phyloP scores from a whole-genome alignment of 306 rosid genomes.

The Fagus sylvatica region DNA sequence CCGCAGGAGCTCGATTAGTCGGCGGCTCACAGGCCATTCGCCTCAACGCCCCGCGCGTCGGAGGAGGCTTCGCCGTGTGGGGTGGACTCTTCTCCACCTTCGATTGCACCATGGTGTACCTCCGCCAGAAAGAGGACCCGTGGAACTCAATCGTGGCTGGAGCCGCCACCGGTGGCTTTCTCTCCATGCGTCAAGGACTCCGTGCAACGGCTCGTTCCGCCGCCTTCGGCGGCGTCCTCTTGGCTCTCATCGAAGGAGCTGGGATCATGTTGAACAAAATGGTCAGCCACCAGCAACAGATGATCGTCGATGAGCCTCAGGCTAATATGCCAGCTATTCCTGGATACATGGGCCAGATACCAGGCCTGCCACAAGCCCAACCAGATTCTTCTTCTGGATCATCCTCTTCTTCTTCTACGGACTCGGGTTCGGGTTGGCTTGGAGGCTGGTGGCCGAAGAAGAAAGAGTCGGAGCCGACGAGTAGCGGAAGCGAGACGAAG shows the following conservation, averaged over 20 bases:
- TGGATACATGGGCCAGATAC: conserved; percentile 34
- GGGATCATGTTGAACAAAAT: conserved; percentile 84
- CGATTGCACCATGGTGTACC: conserved; percentile 80
- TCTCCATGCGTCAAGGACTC: conserved; percentile 76
- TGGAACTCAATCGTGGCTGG: conserved; percentile 91
- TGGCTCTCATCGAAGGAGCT: conserved; percentile 84
- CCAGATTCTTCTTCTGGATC: neutral
- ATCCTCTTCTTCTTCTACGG: conserved; percentile 14
- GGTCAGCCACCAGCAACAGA: conserved; percentile 59
- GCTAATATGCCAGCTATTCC: conserved; percentile 37
- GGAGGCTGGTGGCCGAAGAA: conserved; percentile 55
- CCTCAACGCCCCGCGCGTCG: conserved; percentile 87
- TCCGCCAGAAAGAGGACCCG: conserved; percentile 91
- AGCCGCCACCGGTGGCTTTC: conserved; percentile 84
- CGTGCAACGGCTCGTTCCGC: conserved; percentile 65
- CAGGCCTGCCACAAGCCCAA: conserved; percentile 31
- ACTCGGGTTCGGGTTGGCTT: conserved; percentile 30
- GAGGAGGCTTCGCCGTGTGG: conserved; percentile 89
- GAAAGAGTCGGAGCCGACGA: conserved; percentile 34
- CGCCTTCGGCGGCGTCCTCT: conserved; percentile 58
- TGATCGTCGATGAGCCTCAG: conserved; percentile 53
- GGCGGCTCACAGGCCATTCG: conserved; percentile 80
- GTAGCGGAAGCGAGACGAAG: conserved; percentile 78
- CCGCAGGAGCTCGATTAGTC: conserved; percentile 56
- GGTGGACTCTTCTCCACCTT: conserved; percentile 84